Evolutionary conservation across 1,284 basidiomycete genomes (phyloP), one percentile per base, ranked within the genome.

Genomic region (Apiotrichum porosum): DNA sequence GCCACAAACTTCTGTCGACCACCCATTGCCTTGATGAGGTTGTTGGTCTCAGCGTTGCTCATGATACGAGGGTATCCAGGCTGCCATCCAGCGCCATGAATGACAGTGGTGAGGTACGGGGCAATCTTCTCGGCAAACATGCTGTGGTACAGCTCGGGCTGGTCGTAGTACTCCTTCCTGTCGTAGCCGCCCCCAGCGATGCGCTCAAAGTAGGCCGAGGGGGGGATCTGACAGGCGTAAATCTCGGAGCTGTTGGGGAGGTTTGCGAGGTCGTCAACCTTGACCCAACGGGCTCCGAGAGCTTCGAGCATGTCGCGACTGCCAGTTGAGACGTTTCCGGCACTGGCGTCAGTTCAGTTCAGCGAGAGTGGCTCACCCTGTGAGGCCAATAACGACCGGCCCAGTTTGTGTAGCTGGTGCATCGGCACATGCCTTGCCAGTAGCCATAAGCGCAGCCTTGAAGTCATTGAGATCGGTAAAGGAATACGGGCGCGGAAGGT

Each of bases 21-120:
- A 9, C 73, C 71, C 1, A 82, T 81, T 2, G 68, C 72, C 31
- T 74, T 58, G 3, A 87, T 75, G 0, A 82, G 28, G 66, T 63
- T 0, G 69, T 54, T 67, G 9, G 91, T 76, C 55, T 87, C 81
- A 0, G 76, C 74, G 28, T 80, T 86, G 1, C 81, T 81, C 79
- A 94, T 83, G 9, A 91, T 73, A 4, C 87, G 80, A 14, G 90
- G 91, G 72, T 80, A 92, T 0, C 76, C 78, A 0, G 80, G 77
- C 15, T 81, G 75, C 89, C 90, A 94, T 24, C 88, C 89, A 0
- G 84, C 81, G 9, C 89, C 90, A 57, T 94, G 89, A 42, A 94
- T 76, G 48, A 93, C 79, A 5, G 89, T 79, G 0, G 86, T 88
- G 3, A 89, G 75, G 68, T 88, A 89, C 0, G 87, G 90, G 0